Evolutionary conservation across 208 protist genomes (phyloP).

Genomic region (Leishmania lainsoni): DNA sequence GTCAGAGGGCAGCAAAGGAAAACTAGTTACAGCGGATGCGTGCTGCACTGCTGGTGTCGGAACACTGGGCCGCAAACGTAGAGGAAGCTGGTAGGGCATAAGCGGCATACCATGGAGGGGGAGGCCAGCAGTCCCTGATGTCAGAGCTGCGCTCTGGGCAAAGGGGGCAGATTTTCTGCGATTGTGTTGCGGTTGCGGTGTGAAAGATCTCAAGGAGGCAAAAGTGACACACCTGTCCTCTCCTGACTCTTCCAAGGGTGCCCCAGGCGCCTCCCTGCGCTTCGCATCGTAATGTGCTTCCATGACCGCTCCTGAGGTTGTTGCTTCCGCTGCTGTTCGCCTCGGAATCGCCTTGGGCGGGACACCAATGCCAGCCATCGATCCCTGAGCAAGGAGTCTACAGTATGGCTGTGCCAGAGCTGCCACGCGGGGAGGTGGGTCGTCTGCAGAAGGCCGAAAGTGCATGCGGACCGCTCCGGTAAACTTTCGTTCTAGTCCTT

Average conservation of each 20-base stretch:
- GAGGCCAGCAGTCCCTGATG: not conserved
- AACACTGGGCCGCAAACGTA: conserved; percentile 13
- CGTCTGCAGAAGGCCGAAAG: not conserved
- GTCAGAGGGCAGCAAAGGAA: not conserved
- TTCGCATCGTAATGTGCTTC: not conserved
- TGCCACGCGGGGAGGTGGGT: not conserved
- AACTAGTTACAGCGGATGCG: not conserved
- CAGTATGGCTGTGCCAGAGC: conserved; percentile 11
- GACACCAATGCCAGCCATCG: conserved; percentile 16
- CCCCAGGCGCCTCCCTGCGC: not conserved
- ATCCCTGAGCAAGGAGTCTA: conserved; percentile 17
- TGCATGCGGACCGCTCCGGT: not conserved
- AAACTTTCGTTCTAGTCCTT: no score
- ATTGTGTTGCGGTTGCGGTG: not conserved
- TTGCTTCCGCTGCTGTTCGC: not conserved
- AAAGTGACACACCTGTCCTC: not conserved
- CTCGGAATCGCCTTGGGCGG: not conserved
- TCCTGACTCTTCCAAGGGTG: not conserved
- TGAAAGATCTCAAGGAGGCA: not conserved
- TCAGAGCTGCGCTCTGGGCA: not conserved
- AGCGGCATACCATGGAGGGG: not conserved
- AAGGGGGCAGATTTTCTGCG: not conserved
- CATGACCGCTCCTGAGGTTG: not conserved
- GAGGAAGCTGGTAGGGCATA: conserved; percentile 22
- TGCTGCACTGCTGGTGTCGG: not conserved